phyloP scores from a whole-genome alignment of 2,329 filamentous ascomycete genomes.

The Colletotrichum neosansevieriae region DNA sequence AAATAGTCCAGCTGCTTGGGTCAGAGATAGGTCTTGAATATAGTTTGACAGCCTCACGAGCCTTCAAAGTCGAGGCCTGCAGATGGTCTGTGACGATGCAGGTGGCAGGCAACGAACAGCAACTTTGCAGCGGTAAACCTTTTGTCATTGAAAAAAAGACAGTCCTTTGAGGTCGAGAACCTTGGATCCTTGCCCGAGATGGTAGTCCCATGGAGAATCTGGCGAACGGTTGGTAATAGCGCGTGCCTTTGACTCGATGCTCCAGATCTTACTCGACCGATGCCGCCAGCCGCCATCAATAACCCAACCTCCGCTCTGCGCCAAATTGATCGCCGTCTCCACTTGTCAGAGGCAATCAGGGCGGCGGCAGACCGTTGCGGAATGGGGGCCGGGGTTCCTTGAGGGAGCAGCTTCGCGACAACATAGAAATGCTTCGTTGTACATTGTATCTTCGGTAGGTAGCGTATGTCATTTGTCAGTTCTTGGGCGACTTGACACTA shows the following conservation, averaged over 20 bases:
- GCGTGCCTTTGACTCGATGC: slow-evolving; percentile 21
- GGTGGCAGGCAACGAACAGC: neutral
- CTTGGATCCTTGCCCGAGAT: slow-evolving; percentile 8
- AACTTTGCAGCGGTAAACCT: slow-evolving; percentile 5
- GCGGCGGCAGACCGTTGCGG: slow-evolving; percentile 2
- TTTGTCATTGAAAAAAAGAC: slow-evolving; percentile 12
- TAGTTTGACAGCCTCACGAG: neutral
- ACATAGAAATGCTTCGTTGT: slow-evolving; percentile 8
- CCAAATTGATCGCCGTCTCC: slow-evolving; percentile 13
- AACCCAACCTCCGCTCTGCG: slow-evolving; percentile 14
- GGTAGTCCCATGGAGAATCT: slow-evolving; percentile 25
- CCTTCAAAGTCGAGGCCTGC: neutral
- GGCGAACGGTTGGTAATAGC: slow-evolving; percentile 39
- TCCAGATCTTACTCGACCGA: neutral
- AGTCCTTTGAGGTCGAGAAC: neutral
- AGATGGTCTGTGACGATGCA: slow-evolving; percentile 23
- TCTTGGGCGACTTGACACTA: neutral
- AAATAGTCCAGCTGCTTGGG: neutral
- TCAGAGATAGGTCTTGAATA: neutral
- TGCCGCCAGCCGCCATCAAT: slow-evolving; percentile 18
- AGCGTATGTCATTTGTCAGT: neutral
- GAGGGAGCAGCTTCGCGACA: slow-evolving; percentile 33
- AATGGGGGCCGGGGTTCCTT: neutral
- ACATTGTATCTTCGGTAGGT: neutral
- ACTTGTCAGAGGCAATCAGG: neutral